phyloP scores from a whole-genome alignment of 768 basidiomycete species.

The Rhizopogon vulgaris region DNA sequence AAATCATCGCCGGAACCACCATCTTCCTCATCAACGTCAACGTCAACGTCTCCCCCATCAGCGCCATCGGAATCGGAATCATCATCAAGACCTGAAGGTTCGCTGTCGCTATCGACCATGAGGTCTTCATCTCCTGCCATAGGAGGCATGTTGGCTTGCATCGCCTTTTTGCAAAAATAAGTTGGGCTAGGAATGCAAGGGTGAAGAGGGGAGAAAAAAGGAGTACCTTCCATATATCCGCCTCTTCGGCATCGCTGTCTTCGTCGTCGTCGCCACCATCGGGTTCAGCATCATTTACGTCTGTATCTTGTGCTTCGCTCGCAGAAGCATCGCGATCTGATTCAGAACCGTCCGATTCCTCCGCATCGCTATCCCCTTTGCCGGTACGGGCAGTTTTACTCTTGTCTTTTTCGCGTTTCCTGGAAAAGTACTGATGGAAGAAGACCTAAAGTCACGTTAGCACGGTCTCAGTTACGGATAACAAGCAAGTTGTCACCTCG shows the following conservation, averaged over 20 bases:
- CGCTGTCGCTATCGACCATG: slow-evolving; percentile 32
- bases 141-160: slow-evolving; percentile 81
- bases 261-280: slow-evolving; percentile 8
- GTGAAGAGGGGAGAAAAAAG: neutral
- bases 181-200: neutral
- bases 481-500: slow-evolving; percentile 45
- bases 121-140: slow-evolving; percentile 43
- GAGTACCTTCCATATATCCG: slow-evolving; percentile 85
- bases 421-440: slow-evolving; percentile 85
- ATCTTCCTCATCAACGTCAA: slow-evolving; percentile 25
- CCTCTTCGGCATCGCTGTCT: slow-evolving; percentile 41
- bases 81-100: slow-evolving; percentile 21
- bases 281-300: slow-evolving; percentile 18
- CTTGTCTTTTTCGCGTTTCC: slow-evolving; percentile 54
- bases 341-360: slow-evolving; percentile 20
- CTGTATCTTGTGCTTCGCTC: slow-evolving; percentile 26
- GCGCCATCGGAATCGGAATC: slow-evolving; percentile 19
- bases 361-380: slow-evolving; percentile 24
- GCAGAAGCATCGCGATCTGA: slow-evolving; percentile 17
- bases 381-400: slow-evolving; percentile 38
- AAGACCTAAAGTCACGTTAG: slow-evolving; percentile 50
- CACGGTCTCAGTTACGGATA: neutral
- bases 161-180: slow-evolving; percentile 48
- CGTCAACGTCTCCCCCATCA: slow-evolving; percentile 25
- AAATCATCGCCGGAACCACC: slow-evolving; percentile 40